phyloP scores from a whole-genome alignment of 73 alveolate genomes.

The Tetrahymena malaccensis region DNA sequence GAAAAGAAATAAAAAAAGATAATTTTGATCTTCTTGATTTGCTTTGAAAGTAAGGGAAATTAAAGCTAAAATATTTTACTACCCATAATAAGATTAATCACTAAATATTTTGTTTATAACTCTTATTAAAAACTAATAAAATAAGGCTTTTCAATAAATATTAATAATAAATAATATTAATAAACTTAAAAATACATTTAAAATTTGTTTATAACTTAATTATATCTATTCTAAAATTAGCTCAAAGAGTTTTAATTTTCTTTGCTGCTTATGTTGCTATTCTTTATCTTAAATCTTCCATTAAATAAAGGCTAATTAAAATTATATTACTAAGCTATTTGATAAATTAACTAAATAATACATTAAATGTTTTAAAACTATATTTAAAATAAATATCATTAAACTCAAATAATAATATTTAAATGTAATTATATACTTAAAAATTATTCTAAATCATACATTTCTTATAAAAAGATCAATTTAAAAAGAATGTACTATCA shows the following conservation, averaged over 20 bases:
- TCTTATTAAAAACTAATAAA: neutral
- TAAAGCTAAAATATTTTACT: neutral
- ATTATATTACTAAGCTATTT: too few relatives aligned
- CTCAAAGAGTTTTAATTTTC: neutral
- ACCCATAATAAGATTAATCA: neutral
- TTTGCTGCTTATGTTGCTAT: neutral
- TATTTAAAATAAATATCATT: too few relatives aligned
- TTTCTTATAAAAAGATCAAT: too few relatives aligned
- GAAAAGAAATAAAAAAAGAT: neutral
- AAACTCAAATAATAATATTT: too few relatives aligned
- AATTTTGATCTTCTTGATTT: neutral
- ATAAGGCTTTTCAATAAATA: neutral
- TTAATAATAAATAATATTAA: too few relatives aligned
- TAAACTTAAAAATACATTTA: neutral
- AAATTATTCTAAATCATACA: too few relatives aligned
- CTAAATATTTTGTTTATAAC: neutral
- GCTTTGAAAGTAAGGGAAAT: neutral
- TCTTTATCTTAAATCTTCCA: neutral
- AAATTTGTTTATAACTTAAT: neutral
- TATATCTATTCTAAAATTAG: neutral
- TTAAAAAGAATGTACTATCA: too few relatives aligned
- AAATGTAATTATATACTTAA: too few relatives aligned
- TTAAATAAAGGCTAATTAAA: too few relatives aligned
- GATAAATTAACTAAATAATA: too few relatives aligned
- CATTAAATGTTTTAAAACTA: too few relatives aligned